Percentiles rank a stretch among this genome's conserved stretches.
phyloP scores from a whole-genome alignment of 2,329 filamentous ascomycete species.

The Fusarium mundagurra region DNA sequence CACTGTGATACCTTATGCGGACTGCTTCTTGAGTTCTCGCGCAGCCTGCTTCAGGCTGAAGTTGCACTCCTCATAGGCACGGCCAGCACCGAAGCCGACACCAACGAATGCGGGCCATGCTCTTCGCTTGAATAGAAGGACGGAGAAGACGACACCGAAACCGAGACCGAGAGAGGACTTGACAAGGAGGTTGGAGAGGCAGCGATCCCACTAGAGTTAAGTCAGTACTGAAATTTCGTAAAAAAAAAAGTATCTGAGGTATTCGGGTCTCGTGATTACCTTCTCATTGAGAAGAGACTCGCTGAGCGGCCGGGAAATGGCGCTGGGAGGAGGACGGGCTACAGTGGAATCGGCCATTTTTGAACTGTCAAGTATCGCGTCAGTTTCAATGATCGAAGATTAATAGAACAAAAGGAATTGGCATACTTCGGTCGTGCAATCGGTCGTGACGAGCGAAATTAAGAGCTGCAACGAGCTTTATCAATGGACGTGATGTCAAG shows the following conservation, averaged over 20 bases:
- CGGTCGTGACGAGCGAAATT: conserved; percentile 34
- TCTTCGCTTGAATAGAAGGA: conserved; percentile 96
- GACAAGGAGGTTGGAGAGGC: conserved; percentile 96
- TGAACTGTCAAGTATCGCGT: conserved; percentile 40
- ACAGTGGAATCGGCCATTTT: conserved; percentile 64
- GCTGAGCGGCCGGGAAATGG: conserved; percentile 87
- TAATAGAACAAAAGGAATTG: conserved; percentile 27
- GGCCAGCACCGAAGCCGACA: conserved; percentile 92
- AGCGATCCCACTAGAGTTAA: conserved; percentile 87
- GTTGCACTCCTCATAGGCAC: conserved; percentile 99
- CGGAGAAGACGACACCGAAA: conserved; percentile 98
- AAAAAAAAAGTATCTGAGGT: neutral
- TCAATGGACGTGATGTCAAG: conserved; percentile 48
- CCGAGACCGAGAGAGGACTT: conserved; percentile 94
- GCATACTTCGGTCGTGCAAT: conserved; percentile 37
- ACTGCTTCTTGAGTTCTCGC: conserved; percentile 64
- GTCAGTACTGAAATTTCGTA: conserved; percentile 26
- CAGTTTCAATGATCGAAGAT: conserved; percentile 28
- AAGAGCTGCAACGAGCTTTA: conserved; percentile 47
- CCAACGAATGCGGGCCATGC: conserved; percentile 98
- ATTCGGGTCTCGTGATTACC: conserved; percentile 64
- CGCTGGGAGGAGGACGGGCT: conserved; percentile 63
- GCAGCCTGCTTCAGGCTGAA: conserved; percentile 73
- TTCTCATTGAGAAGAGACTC: conserved; percentile 99
- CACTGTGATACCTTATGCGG: conserved; percentile 47